Percentiles rank a stretch among this genome's conserved stretches.
phyloP scores from a whole-genome alignment of 176 grass and related monocot genomes.

The Zoysia japonica region DNA sequence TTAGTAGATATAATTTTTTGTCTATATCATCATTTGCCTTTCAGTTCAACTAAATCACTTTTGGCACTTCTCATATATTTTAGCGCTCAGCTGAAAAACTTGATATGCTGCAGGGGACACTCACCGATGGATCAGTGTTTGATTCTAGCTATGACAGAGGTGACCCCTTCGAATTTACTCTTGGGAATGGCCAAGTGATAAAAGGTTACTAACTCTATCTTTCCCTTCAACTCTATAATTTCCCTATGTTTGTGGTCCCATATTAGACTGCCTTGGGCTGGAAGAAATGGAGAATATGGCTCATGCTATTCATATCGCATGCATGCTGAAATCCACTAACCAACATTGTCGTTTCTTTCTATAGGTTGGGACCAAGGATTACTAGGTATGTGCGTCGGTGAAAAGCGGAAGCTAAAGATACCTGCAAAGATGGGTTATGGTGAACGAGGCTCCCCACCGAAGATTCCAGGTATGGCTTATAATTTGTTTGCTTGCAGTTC shows the following conservation, averaged over 20 bases:
- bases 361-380: conserved; percentile 96
- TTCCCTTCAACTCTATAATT: conserved; percentile 8
- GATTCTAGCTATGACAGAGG: conserved; percentile 95
- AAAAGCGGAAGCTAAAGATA: conserved; percentile 94
- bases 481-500: conserved; percentile 43
- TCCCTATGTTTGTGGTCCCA: conserved; percentile 25
- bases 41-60: conserved; percentile 16
- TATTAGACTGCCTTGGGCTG: conserved; percentile 5
- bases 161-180: conserved; percentile 88
- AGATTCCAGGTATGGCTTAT: conserved; percentile 72
- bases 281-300: conserved; percentile 5
- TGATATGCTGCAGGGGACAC: conserved; percentile 64
- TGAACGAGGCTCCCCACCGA: conserved; percentile 81
- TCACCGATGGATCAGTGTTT: conserved; percentile 88
- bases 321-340: conserved; percentile 20
- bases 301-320: conserved; percentile 21
- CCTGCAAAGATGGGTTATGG: conserved; percentile 89
- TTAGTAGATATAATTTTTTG: conserved; percentile 11
- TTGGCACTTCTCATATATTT: neutral
- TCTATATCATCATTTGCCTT: neutral
- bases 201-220: conserved; percentile 59
- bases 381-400: conserved; percentile 87
- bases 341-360: conserved; percentile 25
- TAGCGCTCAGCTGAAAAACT: conserved; percentile 31
- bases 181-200: conserved; percentile 91